Evolutionary conservation across 2,329 filamentous ascomycete genomes (phyloP).

Genomic region (Curvularia hawaiiensis): DNA sequence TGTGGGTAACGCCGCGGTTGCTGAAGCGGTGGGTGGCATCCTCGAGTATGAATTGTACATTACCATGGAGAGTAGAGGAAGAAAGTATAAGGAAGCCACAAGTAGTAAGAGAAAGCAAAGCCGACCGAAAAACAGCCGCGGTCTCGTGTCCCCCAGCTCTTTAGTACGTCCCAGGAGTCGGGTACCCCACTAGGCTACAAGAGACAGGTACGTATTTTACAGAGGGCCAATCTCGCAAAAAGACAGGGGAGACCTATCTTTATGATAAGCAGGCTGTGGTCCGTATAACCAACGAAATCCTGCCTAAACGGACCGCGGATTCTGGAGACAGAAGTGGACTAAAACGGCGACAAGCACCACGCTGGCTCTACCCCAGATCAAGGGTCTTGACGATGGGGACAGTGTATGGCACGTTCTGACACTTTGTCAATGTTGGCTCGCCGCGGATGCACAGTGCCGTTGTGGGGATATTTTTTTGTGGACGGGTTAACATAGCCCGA

Average conservation of each 20-base stretch:
- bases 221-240: constrained; percentile 7
- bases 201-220: constrained; percentile 3
- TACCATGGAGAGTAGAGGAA: constrained; percentile 3
- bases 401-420: constrained; percentile 2
- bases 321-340: constrained; percentile 20
- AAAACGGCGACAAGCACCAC: constrained; percentile 15
- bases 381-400: constrained; percentile 2
- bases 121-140: constrained; percentile 10
- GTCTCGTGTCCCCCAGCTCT: constrained; percentile 8
- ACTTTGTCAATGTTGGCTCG: constrained; percentile 8
- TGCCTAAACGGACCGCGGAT: constrained; percentile 10
- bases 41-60: constrained; percentile 9
- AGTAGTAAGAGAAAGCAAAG: neutral
- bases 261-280: constrained; percentile 5
- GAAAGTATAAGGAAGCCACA: constrained; percentile 1
- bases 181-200: constrained; percentile 16
- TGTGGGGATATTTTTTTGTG: constrained; percentile 17
- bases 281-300: neutral
- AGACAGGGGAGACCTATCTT: constrained; percentile 5
- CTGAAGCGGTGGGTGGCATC: constrained; percentile 23
- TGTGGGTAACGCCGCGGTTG: constrained; percentile 28
- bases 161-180: constrained; percentile 10
- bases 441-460: constrained; percentile 10
- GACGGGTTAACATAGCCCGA: constrained; percentile 16
- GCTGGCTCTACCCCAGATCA: constrained; percentile 8